phyloP scores from a whole-genome alignment of 495 filamentous ascomycete species.

The Penicillium coprophilum region DNA sequence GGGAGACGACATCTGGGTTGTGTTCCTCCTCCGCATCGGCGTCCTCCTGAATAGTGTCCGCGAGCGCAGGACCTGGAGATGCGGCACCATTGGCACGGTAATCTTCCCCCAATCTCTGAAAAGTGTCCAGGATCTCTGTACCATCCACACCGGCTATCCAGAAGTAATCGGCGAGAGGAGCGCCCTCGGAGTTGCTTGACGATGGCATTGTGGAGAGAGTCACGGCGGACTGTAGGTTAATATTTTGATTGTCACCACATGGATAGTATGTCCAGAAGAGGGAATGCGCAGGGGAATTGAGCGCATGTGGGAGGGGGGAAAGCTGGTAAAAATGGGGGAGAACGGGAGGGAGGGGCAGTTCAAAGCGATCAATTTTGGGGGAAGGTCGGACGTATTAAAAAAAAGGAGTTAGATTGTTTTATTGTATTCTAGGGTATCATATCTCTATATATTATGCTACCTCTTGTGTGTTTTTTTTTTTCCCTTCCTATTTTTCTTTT shows the following conservation, averaged over 20 bases:
- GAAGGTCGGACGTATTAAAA: conserved; percentile 11
- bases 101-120: conserved; percentile 52
- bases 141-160: conserved; percentile 95
- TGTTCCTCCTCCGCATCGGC: conserved; percentile 58
- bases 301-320: conserved; percentile 8
- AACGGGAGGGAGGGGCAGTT: conserved; percentile 24
- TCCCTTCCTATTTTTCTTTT: conserved; percentile 3
- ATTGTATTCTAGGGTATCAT: conserved; percentile 1
- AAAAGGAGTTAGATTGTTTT: conserved; percentile 12
- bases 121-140: conserved; percentile 49
- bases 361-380: conserved; percentile 29
- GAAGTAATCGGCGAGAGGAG: conserved; percentile 96
- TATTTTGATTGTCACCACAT: conserved; percentile 36
- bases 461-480: background rate
- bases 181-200: conserved; percentile 43
- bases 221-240: conserved; percentile 14
- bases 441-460: background rate
- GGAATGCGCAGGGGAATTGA: conserved; percentile 3
- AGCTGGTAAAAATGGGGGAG: conserved; percentile 14
- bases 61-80: conserved; percentile 55
- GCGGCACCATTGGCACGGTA: conserved; percentile 47
- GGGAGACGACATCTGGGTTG: conserved; percentile 40
- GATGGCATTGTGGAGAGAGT: conserved; percentile 30
- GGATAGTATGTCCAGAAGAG: conserved; percentile 17
- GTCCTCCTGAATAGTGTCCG: conserved; percentile 83